Conservation (phyloP, 805 yeast genomes). For the Metschnikowia santaceciliae region DNA sequence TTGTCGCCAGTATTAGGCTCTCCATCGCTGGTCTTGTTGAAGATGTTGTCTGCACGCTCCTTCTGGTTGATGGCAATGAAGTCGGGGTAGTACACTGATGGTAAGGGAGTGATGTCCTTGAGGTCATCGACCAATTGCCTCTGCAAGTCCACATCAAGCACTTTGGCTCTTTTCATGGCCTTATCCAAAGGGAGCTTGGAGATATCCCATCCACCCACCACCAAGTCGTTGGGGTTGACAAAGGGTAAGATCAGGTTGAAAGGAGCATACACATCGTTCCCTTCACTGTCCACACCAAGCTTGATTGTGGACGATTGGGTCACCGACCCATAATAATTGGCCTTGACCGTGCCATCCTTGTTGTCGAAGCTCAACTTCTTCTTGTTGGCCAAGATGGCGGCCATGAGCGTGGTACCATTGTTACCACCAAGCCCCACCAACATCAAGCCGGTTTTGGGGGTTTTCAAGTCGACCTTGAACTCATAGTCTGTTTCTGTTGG, state of each 20-base stretch:
- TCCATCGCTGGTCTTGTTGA: constrained; percentile 53
- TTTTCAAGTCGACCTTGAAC: constrained; percentile 76
- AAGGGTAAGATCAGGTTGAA: constrained; percentile 86
- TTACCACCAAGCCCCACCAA: constrained; percentile 96
- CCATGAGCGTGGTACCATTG: constrained; percentile 89
- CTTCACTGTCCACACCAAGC: constrained; percentile 76
- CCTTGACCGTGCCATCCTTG: constrained; percentile 68
- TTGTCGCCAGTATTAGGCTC: constrained; percentile 55
- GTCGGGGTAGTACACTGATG: constrained; percentile 91
- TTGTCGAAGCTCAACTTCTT: constrained; percentile 73
- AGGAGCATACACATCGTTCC: constrained; percentile 88
- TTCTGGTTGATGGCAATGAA: constrained; percentile 94
- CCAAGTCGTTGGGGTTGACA: constrained; percentile 85
- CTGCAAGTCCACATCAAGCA: constrained; percentile 82
- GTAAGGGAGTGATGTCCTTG: constrained; percentile 63
- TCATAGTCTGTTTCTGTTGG: constrained; percentile 73
- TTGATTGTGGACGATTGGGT: constrained; percentile 90
- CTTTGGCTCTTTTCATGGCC: constrained; percentile 83
- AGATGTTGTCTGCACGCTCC: constrained; percentile 85
- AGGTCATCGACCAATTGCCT: constrained; percentile 64
- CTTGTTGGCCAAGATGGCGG: constrained; percentile 82
- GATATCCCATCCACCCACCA: constrained; percentile 95
- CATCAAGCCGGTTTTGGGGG: constrained; percentile 84
- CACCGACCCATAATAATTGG: constrained; percentile 90
- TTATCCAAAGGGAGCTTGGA: constrained; percentile 63